These are phyloP conservation scores for Turritis glabra DNA, from an alignment of 345 rosid species.

Conservation along the genomic window DNA sequence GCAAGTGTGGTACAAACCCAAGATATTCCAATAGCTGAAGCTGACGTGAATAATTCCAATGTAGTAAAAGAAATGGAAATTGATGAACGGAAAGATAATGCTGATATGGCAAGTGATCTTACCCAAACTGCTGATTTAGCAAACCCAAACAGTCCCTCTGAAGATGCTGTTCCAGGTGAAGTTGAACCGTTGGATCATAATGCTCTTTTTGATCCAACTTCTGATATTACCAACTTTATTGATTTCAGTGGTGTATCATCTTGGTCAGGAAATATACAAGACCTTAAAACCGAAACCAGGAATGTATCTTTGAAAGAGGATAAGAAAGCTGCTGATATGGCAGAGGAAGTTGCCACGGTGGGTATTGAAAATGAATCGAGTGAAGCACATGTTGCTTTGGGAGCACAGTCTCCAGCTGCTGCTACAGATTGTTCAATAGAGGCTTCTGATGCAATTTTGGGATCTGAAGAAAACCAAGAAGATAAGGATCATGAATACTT, in stretches of 20 bases:
- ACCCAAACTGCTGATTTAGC: constrained; percentile 23
- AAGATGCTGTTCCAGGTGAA: constrained; percentile 41
- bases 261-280: constrained; percentile 45
- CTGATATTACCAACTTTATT: constrained; percentile 43
- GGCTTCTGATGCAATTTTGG: constrained; percentile 15
- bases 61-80: constrained; percentile 31
- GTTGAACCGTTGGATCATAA: constrained; percentile 38
- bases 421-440: constrained; percentile 2
- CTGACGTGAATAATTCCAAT: constrained; percentile 36
- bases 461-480: constrained; percentile 22
- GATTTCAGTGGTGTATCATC: constrained; percentile 45
- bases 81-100: constrained; percentile 35
- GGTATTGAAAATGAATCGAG: constrained; percentile 15
- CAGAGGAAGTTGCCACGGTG: constrained; percentile 32
- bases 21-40: constrained; percentile 37
- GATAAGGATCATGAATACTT: constrained; percentile 8
- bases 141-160: constrained; percentile 11
- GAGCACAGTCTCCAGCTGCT: not conserved
- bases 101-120: constrained; percentile 11
- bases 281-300: constrained; percentile 29
- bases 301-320: constrained; percentile 27
- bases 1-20: constrained; percentile 34
- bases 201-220: constrained; percentile 41
- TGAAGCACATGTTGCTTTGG: not conserved
- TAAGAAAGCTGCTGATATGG: constrained; percentile 21